Evolutionary conservation across 768 basidiomycete genomes (phyloP).

Genomic region (Boletus rubropictus): DNA sequence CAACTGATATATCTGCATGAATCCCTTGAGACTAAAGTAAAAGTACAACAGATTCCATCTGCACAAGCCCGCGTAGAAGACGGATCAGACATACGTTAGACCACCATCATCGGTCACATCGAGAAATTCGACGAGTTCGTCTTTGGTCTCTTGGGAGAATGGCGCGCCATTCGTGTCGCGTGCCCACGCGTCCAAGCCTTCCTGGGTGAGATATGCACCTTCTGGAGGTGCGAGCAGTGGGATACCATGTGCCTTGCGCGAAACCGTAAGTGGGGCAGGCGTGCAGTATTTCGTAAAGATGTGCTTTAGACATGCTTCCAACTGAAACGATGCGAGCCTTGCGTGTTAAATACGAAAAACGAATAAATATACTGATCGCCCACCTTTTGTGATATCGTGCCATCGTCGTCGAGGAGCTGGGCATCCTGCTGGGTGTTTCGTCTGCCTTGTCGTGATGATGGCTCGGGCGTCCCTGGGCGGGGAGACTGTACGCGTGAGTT

Average conservation of each 20-base stretch:
- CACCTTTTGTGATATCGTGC: conserved; percentile 61
- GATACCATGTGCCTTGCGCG: conserved; percentile 18
- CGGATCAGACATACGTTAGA: conserved; percentile 53
- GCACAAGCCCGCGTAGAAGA: not conserved
- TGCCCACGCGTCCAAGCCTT: conserved; percentile 72
- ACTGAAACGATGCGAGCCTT: conserved; percentile 31
- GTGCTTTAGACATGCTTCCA: conserved; percentile 65
- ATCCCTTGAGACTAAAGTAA: conserved; percentile 60
- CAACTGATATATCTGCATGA: conserved; percentile 78
- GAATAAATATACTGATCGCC: too few species aligned
- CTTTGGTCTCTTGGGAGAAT: conserved; percentile 72
- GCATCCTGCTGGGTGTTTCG: conserved; percentile 46
- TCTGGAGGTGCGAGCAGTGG: conserved; percentile 42
- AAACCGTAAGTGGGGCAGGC: conserved; percentile 30
- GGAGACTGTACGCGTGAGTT: conserved; percentile 37
- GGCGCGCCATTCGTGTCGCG: conserved; percentile 76
- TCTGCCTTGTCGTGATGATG: conserved; percentile 53
- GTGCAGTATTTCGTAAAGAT: conserved; percentile 78
- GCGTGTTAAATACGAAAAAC: not conserved
- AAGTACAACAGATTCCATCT: not conserved
- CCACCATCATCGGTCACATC: conserved; percentile 67
- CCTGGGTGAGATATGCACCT: conserved; percentile 51
- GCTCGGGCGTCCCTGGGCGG: conserved; percentile 58
- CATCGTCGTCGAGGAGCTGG: conserved; percentile 65
- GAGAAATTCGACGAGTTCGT: conserved; percentile 70